These are phyloP conservation scores for Backusella psychrophila DNA, from an alignment of 192 early-diverging fungal species.

Conservation along the genomic window DNA sequence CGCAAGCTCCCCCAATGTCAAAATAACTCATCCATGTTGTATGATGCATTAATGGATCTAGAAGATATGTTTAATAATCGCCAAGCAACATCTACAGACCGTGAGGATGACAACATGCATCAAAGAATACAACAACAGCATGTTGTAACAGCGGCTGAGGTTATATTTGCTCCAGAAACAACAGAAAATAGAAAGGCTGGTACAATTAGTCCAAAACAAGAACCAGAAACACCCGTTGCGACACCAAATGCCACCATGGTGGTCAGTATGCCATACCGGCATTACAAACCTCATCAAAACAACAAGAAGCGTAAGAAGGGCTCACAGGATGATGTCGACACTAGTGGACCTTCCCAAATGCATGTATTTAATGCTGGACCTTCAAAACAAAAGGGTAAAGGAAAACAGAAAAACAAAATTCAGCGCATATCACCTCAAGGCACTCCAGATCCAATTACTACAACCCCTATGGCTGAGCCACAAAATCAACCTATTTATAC, in stretches of 20 bases:
- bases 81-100: background rate
- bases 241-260: background rate
- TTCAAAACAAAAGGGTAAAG: background rate
- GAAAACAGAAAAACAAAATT: background rate
- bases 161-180: background rate
- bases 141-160: background rate
- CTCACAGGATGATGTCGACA: background rate
- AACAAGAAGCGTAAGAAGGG: background rate
- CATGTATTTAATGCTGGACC: constrained; percentile 2
- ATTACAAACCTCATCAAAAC: background rate
- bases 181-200: constrained; percentile 1
- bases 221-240: background rate
- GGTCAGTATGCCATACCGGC: background rate
- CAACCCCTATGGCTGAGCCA: background rate
- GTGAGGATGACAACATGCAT: background rate
- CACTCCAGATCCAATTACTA: background rate
- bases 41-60: background rate
- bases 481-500: constrained; percentile 2
- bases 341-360: background rate
- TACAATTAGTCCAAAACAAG: background rate
- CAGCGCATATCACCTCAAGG: background rate
- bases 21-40: background rate
- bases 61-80: background rate
- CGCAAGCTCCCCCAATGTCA: background rate
- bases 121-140: background rate